Base-by-base conservation (phyloP, 2,329 filamentous ascomycete genomes). In the Talaromyces atroroseus region DNA sequence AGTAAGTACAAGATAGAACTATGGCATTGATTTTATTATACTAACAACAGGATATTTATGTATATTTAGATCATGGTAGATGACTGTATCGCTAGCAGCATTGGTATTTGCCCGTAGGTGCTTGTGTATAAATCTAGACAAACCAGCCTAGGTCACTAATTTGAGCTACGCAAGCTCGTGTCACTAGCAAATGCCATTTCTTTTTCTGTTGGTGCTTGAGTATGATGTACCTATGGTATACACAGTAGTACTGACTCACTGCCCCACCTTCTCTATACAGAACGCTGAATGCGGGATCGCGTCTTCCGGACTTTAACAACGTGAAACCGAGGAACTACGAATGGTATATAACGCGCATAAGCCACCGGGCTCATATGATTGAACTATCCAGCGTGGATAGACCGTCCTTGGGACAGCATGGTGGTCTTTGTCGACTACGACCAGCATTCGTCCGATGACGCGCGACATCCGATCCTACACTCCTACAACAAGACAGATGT, bases 361-460 rank as follows among this genome's bases (percentile, higher is more conserved):
- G 58, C 58, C 53, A 54, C 57, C 54, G 18, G 52, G 62, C 58
- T 61, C 53, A 40, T 26, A 42, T 56, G 57, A 58, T 51, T 56
- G 29, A 20, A 56, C 58, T 36, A 38, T 24, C 24, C 23, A 18
- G 45, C 36, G 10, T 50, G 52, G 23, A 34, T 54, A 42, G 29
- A 29, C 49, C 47, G 38, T 57, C 21, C 50, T 54, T 45, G 66
- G 66, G 63, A 63, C 66, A 74, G 59, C 48, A 78, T 79, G 76
- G 76, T 77, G 62, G 74, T 78, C 46, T 78, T 76, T 64, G 70
- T 77, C 64, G 74, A 78, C 63, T 68, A 75, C 58, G 75, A 76
- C 45, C 67, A 69, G 45, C 68, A 75, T 65, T 66, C 63, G 26
- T 63, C 69, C 60, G 64, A 68, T 58, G 64, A 65, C 56, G 59